Base-by-base conservation (phyloP, 106 monocot species). In the Acanthochlamys bracteata region DNA sequence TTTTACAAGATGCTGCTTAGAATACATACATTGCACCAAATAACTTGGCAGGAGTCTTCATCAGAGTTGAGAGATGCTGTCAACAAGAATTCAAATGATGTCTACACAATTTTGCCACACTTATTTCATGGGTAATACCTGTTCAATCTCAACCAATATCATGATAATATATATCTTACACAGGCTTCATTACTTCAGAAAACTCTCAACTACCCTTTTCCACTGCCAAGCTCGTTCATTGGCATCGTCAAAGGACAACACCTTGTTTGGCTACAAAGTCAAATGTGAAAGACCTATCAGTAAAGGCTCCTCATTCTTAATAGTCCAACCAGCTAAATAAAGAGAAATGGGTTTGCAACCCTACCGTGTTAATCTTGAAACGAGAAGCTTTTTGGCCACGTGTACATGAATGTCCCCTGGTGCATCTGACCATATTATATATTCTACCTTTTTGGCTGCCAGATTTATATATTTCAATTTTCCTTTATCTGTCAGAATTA, bases 331-430 rank as follows among this genome's bases (percentile, higher is more conserved):
- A 9, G 17, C n/a, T 51, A 63, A 19, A 56, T 23, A 43, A 13
- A n/a, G 2, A 14, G 20, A 53, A 53, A 53, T 14, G 13, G 1
- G 16, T 49, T 19, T 56, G 71, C n/a, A 57, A n/a, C 43, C 73
- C 46, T 81, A 99, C 98, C 64, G 83, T 81, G 80, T 60, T 73
- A 75, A 99, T 84, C 73, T 92, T 99, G 71, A 99, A 99, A 81
- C 86, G 83, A 10, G 98, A 76, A 42, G 92, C n/a, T n/a, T 24
- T 74, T 72, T 86, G 9, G 74, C 23, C 17, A 92, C 88, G 46
- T 89, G 85, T 55, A 99, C 73, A 33, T 39, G 86, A 26, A 99
- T 68, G 7, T 83, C 80, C 16, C 57, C 70, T 24, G 92, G 75
- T 49, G 76, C 82, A 68, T 79, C 75, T 21, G 92, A 92, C 89